Conservation (phyloP, 2,329 filamentous ascomycete genomes). For the Exophiala alcalophila region DNA sequence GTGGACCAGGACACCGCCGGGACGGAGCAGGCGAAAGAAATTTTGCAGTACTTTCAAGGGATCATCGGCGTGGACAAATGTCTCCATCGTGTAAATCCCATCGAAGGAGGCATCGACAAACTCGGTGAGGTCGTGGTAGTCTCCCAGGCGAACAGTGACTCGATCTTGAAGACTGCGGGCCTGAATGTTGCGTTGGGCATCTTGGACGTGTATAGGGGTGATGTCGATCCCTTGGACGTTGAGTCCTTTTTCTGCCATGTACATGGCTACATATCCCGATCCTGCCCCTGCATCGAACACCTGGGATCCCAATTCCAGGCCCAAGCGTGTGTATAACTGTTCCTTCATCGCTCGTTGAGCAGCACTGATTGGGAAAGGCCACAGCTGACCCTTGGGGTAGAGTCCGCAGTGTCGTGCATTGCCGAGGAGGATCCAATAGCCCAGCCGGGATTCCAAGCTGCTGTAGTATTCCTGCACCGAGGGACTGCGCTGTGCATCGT, state of each 20-base stretch:
- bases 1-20: conserved; percentile 48
- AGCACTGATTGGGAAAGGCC: conserved; percentile 49
- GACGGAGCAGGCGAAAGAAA: conserved; percentile 49
- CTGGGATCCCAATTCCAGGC: conserved; percentile 39
- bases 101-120: conserved; percentile 44
- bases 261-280: conserved; percentile 49
- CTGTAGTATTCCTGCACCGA: conserved; percentile 40
- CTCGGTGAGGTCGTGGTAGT: conserved; percentile 52
- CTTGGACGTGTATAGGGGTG: conserved; percentile 47
- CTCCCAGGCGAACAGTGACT: conserved; percentile 43
- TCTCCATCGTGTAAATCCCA: conserved; percentile 57
- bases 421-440: conserved; percentile 42
- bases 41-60: conserved; percentile 44
- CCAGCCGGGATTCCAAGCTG: conserved; percentile 42
- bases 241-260: conserved; percentile 45
- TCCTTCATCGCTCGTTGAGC: conserved; percentile 52
- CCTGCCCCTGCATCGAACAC: conserved; percentile 55
- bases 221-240: conserved; percentile 51
- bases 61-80: conserved; percentile 54
- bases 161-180: conserved; percentile 35
- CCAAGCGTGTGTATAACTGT: conserved; percentile 42
- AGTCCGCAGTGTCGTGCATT: conserved; percentile 52
- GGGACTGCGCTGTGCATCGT: conserved; percentile 4
- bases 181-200: conserved; percentile 44
- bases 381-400: conserved; percentile 46